Evolutionary conservation across 805 yeast genomes (phyloP).

Genomic region (Peterozyma xylosa): DNA sequence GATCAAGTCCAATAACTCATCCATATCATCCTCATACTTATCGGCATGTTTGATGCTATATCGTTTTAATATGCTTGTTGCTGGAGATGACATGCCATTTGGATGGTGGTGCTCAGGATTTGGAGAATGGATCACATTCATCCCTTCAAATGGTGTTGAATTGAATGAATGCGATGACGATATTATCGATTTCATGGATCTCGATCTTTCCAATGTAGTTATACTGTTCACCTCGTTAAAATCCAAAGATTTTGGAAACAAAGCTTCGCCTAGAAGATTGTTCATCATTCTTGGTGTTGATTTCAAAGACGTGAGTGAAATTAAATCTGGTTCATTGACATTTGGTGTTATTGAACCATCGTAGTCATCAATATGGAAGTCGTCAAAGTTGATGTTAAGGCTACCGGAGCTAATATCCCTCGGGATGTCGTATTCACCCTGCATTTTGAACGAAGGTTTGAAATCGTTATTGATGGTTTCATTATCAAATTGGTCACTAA

Average conservation of each 20-base stretch:
- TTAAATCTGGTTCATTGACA: neutral
- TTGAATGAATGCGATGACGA: slow-evolving; percentile 14
- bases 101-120: slow-evolving; percentile 4
- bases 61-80: slow-evolving; percentile 26
- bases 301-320: slow-evolving; percentile 4
- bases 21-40: slow-evolving; percentile 28
- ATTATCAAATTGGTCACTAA: neutral
- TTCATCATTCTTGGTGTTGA: slow-evolving; percentile 18
- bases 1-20: slow-evolving; percentile 37
- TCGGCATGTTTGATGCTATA: slow-evolving; percentile 17
- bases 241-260: slow-evolving; percentile 66
- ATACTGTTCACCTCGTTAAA: slow-evolving; percentile 69
- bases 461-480: neutral
- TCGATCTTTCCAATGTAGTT: slow-evolving; percentile 60
- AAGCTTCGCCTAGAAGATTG: slow-evolving; percentile 38
- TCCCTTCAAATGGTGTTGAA: slow-evolving; percentile 31
- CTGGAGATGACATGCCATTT: slow-evolving; percentile 18
- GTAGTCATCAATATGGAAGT: slow-evolving; percentile 6
- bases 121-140: slow-evolving; percentile 32
- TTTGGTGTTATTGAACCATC: neutral
- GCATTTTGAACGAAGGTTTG: neutral
- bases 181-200: slow-evolving; percentile 47
- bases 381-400: slow-evolving; percentile 5
- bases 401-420: slow-evolving; percentile 8
- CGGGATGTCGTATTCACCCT: neutral